A percentile compares a stretch with the other conserved stretches of the same genome.
Evolutionary conservation across 2,329 filamentous ascomycete species (phyloP).

Genomic region (Sphaerulina populicola): DNA sequence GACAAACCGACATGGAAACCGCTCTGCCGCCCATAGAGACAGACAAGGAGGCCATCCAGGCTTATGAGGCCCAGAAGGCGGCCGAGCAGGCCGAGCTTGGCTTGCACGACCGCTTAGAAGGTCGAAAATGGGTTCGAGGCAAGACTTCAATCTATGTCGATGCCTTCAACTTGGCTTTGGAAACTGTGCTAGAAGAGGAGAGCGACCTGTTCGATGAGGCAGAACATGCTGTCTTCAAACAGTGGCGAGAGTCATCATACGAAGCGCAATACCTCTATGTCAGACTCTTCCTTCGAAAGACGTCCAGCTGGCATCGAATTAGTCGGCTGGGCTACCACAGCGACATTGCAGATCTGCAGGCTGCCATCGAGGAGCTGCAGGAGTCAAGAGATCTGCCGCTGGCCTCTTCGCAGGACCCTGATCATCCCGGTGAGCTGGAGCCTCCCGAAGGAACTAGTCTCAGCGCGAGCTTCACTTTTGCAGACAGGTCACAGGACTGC

Average conservation of each 20-base stretch:
- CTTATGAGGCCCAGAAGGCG: conserved; percentile 64
- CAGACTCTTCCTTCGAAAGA: conserved; percentile 84
- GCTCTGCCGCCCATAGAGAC: conserved; percentile 60
- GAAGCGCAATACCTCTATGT: conserved; percentile 94
- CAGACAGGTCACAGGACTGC: conserved; percentile 63
- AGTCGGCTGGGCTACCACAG: conserved; percentile 68
- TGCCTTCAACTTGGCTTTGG: conserved; percentile 85
- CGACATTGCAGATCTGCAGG: conserved; percentile 67
- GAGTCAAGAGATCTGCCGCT: conserved; percentile 47
- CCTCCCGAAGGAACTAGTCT: conserved; percentile 44
- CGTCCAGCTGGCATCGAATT: conserved; percentile 80
- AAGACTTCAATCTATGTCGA: conserved; percentile 92
- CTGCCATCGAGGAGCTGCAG: conserved; percentile 60
- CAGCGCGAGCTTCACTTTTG: conserved; percentile 61
- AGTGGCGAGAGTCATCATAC: conserved; percentile 67
- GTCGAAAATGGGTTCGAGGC: conserved; percentile 61
- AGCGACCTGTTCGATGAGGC: conserved; percentile 74
- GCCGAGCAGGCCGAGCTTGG: conserved; percentile 42
- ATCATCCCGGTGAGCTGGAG: conserved; percentile 44
- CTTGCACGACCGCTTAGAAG: conserved; percentile 45
- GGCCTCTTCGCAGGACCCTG: conserved; percentile 31
- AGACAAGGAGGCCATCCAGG: conserved; percentile 64
- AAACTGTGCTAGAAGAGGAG: conserved; percentile 84
- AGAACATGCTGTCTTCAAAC: conserved; percentile 66
- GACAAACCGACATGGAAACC: conserved; percentile 60